These are phyloP conservation scores for maize (Zea mays) DNA, from an alignment of 176 grass and related monocot species.

Conservation along the genomic window Zm-B73-REFERENCE-NAM-5.0 NC_050098.1:143054001-143054500, in stretches of 20 bases:
- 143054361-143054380: background rate
- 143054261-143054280: background rate
- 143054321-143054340: background rate
- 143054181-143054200: background rate
- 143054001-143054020: background rate
- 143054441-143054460: conserved; percentile 7
- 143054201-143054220: background rate
- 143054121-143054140: conserved; percentile 11
- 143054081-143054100: background rate
- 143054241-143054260: background rate
- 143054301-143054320: background rate
- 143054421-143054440: background rate
- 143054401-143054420: background rate
- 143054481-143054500: background rate
- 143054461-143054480: background rate
- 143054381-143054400: background rate
- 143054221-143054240: background rate
- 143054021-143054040: conserved; percentile 12
- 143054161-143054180: background rate
- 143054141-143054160: background rate
- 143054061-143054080: conserved; percentile 1
- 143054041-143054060: background rate
- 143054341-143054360: background rate
- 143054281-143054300: background rate
- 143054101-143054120: conserved; percentile 11